Conservation (phyloP, 116 monocot species). For the Papilionanthe hybrid region DNA sequence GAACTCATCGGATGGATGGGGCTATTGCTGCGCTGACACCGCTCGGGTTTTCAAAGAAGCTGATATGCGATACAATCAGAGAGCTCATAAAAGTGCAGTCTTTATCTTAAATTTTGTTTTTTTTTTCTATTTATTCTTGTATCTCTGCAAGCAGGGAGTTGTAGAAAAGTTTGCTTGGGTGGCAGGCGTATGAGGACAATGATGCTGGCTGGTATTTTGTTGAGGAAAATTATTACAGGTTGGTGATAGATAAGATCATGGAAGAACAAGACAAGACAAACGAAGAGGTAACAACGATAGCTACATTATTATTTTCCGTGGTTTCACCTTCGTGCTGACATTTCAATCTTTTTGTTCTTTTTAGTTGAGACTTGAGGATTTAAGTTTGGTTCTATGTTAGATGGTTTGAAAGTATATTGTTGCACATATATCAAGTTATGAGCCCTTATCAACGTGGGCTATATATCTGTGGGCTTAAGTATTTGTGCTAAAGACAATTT, state of each 20-base stretch:
- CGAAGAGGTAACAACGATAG: not conserved
- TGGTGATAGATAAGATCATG: too few species aligned
- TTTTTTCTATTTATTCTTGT: not conserved
- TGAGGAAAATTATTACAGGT: too few species aligned
- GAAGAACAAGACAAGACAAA: not conserved
- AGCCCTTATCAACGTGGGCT: not conserved
- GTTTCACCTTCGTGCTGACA: not conserved
- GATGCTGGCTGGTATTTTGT: too few species aligned
- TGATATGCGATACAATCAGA: not conserved
- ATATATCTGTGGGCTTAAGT: not conserved
- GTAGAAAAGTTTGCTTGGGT: too few species aligned
- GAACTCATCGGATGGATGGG: slow-evolving; percentile 9
- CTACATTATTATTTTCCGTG: not conserved
- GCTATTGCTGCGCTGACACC: slow-evolving; percentile 5
- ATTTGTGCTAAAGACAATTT: not conserved
- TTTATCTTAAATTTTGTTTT: not conserved
- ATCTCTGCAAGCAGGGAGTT: not conserved
- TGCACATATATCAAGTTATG: not conserved
- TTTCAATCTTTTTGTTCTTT: not conserved
- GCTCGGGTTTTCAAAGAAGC: not conserved
- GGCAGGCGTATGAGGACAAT: too few species aligned
- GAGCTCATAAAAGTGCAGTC: not conserved
- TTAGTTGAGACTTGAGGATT: not conserved
- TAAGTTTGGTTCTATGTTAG: not conserved
- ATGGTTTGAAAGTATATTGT: not conserved